Base-by-base conservation (phyloP, 2,329 filamentous ascomycete species). In the Pseudocercospora macadamiae region DNA sequence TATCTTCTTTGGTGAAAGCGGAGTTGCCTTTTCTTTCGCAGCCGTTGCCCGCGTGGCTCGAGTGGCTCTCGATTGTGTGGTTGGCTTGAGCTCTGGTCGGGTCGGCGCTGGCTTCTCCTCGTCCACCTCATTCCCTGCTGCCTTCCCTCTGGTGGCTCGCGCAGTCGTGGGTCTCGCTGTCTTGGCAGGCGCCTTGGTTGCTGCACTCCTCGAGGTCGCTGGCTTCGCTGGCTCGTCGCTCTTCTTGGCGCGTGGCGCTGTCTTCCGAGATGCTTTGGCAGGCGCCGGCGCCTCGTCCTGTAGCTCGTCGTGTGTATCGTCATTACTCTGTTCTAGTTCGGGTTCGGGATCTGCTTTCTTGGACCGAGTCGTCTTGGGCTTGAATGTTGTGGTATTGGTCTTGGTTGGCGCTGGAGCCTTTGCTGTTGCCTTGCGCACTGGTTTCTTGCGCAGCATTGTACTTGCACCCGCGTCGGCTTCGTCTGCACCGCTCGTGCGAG, bases 1-100 rank as follows among this genome's bases (percentile, higher is more conserved):
- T 60, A 71, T 69, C 66, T 74, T 74, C 64, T 73, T 74, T 4
- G 73, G 70, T 25, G 71, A 74, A 14, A 74, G 64, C 16, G 72
- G 68, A 36, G 58, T 25, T 18, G 64, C 60, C 44, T 64, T 70
- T 9, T 60, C 63, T 44, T 63, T 70, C 34, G 62, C 54, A 18
- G 64, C 64, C 21, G 66, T 63, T 16, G 60, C 60, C 44, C 65
- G 55, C 25, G 59, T 68, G n/a, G 67, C 47, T 26, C 63, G 53
- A 9, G 66, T 64, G 3, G 61, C 61, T 51, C 57, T 44, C 25
- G 55, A 60, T 12, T 60, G 51, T 36, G 54, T 42, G 4, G 57
- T 23, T 3, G 55, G 49, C 14, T 44, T 49, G 4, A 54, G 48
- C 6, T 44, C 36, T 21, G 58, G 58, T 12, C 28, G n/a, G n/a